phyloP scores from a whole-genome alignment of 1,284 basidiomycete species.

The Tylopilus sp. region DNA sequence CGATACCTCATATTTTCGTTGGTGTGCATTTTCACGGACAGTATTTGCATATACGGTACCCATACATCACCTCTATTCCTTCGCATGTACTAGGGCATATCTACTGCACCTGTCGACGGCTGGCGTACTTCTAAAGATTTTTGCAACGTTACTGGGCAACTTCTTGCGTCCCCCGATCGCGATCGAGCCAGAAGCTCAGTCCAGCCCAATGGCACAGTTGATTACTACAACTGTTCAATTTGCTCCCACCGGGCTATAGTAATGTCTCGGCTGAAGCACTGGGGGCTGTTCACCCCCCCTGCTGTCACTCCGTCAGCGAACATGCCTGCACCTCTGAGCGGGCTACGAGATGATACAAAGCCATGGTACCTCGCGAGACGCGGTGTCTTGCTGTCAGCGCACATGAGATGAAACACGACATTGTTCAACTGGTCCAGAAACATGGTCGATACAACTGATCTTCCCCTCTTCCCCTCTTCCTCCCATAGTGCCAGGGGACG shows the following conservation, averaged over 20 bases:
- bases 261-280: neutral
- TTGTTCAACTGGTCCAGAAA: neutral
- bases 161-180: constrained; percentile 18
- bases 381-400: neutral
- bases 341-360: neutral
- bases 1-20: neutral
- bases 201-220: neutral
- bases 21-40: neutral
- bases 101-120: neutral
- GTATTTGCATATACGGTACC: neutral
- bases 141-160: neutral
- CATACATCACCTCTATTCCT: neutral
- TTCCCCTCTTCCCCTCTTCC: neutral
- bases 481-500: neutral
- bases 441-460: constrained; percentile 5
- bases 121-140: neutral
- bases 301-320: neutral
- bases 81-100: neutral
- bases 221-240: constrained; percentile 4
- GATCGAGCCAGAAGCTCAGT: constrained; percentile 22
- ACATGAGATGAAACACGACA: neutral
- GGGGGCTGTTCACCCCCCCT: neutral
- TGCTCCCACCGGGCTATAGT: neutral
- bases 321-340: neutral
- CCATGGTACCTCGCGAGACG: neutral